phyloP scores from a whole-genome alignment of 768 basidiomycete species.

The Rhodotorula sphaerocarpa region DNA sequence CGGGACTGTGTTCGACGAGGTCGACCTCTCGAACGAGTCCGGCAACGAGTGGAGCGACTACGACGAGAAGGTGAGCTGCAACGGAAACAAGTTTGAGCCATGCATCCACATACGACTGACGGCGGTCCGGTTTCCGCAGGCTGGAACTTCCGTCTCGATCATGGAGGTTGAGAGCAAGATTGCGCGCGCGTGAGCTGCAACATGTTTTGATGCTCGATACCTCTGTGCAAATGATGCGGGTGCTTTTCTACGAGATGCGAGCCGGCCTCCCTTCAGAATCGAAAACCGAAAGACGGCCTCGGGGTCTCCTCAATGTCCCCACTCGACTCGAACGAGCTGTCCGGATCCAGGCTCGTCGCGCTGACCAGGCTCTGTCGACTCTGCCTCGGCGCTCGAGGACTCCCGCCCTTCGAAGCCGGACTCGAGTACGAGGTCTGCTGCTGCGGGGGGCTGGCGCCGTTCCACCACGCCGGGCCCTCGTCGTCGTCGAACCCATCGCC shows the following conservation, averaged over 20 bases:
- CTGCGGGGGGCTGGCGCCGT: conserved; percentile 1
- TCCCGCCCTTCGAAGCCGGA: background rate
- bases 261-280: background rate
- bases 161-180: conserved; percentile 60
- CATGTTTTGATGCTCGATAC: background rate
- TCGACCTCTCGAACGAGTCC: conserved; percentile 42
- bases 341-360: background rate
- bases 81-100: background rate
- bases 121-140: background rate
- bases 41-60: conserved; percentile 75
- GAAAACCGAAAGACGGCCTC: conserved; percentile 11
- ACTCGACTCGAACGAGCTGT: background rate
- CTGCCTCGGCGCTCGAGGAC: no score
- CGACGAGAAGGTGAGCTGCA: conserved; percentile 65
- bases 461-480: background rate
- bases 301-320: conserved; percentile 14
- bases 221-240: background rate
- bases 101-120: background rate
- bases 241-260: no score
- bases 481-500: conserved; percentile 1
- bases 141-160: conserved; percentile 61
- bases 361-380: no score
- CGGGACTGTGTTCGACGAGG: conserved; percentile 51
- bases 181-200: conserved; percentile 60
- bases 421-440: no score